Conservation (phyloP, 345 rosid genomes). For the Aquilaria sinensis region DNA sequence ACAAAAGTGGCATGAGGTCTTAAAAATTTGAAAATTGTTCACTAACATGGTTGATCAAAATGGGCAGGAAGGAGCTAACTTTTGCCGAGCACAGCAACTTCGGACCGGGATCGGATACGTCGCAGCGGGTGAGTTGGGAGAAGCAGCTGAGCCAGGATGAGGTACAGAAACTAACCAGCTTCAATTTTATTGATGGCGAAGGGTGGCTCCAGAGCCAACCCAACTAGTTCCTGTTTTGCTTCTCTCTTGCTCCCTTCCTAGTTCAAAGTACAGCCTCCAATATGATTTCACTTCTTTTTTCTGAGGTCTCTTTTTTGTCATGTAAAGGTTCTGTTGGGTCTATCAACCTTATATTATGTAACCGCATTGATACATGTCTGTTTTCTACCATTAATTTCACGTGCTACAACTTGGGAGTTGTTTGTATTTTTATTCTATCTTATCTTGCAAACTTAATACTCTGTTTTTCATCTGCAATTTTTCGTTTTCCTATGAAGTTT, state of each 20-base stretch:
- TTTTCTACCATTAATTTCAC: no score
- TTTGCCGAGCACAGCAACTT: conserved; percentile 31
- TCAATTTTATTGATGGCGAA: conserved; percentile 32
- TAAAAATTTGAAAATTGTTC: no score
- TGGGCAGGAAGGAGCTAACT: conserved; percentile 30
- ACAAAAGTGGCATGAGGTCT: no score
- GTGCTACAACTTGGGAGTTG: no score
- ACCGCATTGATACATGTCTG: no score
- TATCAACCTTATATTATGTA: not conserved
- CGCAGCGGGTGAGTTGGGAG: conserved; percentile 39
- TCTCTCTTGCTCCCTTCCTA: no score
- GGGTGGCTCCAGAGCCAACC: conserved; percentile 53
- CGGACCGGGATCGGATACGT: conserved; percentile 40
- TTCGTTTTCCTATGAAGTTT: no score
- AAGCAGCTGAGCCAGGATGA: conserved; percentile 12
- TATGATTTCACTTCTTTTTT: not conserved
- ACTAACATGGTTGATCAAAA: not conserved
- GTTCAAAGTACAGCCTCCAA: no score
- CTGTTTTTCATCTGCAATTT: no score
- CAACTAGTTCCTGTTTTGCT: not conserved
- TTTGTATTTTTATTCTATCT: no score
- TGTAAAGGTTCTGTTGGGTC: not conserved
- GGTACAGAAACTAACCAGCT: conserved; percentile 20
- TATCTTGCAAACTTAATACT: no score
- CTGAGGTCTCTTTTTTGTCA: not conserved